Evolutionary conservation across 352 stramenopile genomes (phyloP).

Genomic region (Sclerospora graminicola): DNA sequence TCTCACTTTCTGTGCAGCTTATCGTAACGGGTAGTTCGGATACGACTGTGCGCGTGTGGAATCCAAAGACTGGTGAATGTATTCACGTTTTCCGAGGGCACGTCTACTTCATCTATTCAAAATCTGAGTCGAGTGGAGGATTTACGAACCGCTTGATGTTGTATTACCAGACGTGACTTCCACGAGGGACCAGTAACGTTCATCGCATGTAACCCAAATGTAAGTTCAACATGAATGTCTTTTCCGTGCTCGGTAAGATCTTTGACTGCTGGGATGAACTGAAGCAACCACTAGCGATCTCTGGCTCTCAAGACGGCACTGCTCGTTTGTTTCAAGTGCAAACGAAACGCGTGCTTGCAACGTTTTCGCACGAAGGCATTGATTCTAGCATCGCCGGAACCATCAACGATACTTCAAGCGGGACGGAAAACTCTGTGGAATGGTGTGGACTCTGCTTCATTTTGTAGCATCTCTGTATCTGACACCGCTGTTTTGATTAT

Average conservation of each 20-base stretch:
- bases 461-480: not conserved
- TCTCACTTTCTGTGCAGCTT: slow-evolving; percentile 32
- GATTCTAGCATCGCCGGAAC: slow-evolving; percentile 34
- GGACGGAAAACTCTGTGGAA: slow-evolving; percentile 80
- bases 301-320: slow-evolving; percentile 90
- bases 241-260: not conserved
- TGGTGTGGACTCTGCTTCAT: slow-evolving; percentile 33
- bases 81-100: slow-evolving; percentile 83
- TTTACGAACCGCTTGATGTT: not conserved
- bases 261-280: slow-evolving; percentile 1
- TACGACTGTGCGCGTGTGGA: slow-evolving; percentile 93
- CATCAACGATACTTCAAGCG: slow-evolving; percentile 31
- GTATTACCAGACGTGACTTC: slow-evolving; percentile 52
- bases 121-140: not conserved
- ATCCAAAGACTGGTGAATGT: slow-evolving; percentile 91
- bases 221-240: slow-evolving; percentile 17
- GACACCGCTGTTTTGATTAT: slow-evolving; percentile 1
- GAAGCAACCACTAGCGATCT: slow-evolving; percentile 88
- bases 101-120: not conserved
- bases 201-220: slow-evolving; percentile 79
- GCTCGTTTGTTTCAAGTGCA: slow-evolving; percentile 90
- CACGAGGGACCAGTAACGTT: slow-evolving; percentile 87
- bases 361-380: slow-evolving; percentile 60
- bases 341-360: slow-evolving; percentile 90
- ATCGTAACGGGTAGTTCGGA: slow-evolving; percentile 91